These are phyloP conservation scores for Eucalyptus pauciflora DNA, from an alignment of 345 rosid species.

Conservation along the genomic window DNA sequence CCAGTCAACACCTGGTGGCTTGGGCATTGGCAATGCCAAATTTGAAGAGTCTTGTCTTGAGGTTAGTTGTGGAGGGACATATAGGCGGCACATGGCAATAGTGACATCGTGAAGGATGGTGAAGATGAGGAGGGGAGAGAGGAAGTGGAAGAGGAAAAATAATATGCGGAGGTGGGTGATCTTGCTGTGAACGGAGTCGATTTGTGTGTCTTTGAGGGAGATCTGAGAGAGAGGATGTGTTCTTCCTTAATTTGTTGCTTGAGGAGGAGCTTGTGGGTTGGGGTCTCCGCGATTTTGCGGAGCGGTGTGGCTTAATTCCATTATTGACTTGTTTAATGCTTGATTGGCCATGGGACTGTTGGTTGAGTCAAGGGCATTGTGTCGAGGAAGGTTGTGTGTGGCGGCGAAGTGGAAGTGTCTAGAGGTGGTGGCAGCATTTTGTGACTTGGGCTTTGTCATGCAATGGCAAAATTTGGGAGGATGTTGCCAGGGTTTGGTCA, in stretches of 20 bases:
- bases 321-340: not conserved
- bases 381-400: not conserved
- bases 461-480: not conserved
- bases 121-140: not conserved
- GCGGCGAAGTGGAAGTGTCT: not conserved
- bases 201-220: slow-evolving; percentile 61
- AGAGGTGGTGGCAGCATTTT: not conserved
- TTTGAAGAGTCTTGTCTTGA: not conserved
- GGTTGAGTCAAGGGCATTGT: not conserved
- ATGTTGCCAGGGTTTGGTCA: not conserved
- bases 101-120: not conserved
- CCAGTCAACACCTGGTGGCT: not conserved
- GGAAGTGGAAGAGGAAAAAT: not conserved
- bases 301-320: slow-evolving; percentile 40
- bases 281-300: slow-evolving; percentile 71
- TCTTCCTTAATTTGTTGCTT: slow-evolving; percentile 95
- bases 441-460: not conserved
- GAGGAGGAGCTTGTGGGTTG: slow-evolving; percentile 81
- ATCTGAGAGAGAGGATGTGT: slow-evolving; percentile 48
- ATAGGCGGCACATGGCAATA: not conserved
- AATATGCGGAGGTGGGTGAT: not conserved
- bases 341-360: not conserved
- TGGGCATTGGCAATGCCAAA: not conserved
- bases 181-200: not conserved
- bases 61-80: not conserved